A percentile compares a stretch with the other conserved stretches of the same genome.
These are phyloP conservation scores for Fraxinus velutina DNA, from an alignment of 305 asterid genomes.

Conservation along the genomic window DNA sequence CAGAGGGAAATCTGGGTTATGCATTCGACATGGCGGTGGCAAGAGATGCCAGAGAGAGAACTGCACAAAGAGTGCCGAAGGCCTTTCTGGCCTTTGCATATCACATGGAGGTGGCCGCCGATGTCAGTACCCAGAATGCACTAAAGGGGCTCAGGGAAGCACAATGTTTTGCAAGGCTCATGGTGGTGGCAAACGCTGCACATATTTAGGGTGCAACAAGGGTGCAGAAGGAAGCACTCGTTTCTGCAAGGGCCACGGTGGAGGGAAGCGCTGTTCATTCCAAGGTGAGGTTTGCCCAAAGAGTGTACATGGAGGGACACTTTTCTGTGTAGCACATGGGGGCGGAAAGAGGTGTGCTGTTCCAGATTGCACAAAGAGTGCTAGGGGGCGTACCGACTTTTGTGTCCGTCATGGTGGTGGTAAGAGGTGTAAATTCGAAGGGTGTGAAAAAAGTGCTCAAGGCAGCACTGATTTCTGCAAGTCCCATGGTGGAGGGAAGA, in stretches of 20 bases:
- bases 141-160: constrained; percentile 95
- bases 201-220: constrained; percentile 63
- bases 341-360: constrained; percentile 94
- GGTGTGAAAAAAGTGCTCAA: constrained; percentile 89
- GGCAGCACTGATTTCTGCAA: constrained; percentile 97
- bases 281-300: constrained; percentile 46
- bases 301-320: constrained; percentile 70
- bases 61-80: constrained; percentile 90
- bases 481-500: constrained; percentile 95
- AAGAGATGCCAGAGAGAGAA: constrained; percentile 80
- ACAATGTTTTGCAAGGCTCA: constrained; percentile 92
- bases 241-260: constrained; percentile 93
- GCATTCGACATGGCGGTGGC: constrained; percentile 97
- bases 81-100: constrained; percentile 91
- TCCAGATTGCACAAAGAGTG: constrained; percentile 84
- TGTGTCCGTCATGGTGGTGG: constrained; percentile 99
- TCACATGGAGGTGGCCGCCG: constrained; percentile 97
- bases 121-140: constrained; percentile 66
- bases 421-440: constrained; percentile 75
- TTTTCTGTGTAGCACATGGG: constrained; percentile 86
- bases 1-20: constrained; percentile 78
- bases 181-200: constrained; percentile 92
- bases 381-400: constrained; percentile 87
- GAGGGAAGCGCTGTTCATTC: constrained; percentile 85
- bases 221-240: constrained; percentile 98